A percentile compares a stretch with the other conserved stretches of the same genome.
Conservation (phyloP, 2,329 filamentous ascomycete species). For the Aspergillus ibericus region DNA sequence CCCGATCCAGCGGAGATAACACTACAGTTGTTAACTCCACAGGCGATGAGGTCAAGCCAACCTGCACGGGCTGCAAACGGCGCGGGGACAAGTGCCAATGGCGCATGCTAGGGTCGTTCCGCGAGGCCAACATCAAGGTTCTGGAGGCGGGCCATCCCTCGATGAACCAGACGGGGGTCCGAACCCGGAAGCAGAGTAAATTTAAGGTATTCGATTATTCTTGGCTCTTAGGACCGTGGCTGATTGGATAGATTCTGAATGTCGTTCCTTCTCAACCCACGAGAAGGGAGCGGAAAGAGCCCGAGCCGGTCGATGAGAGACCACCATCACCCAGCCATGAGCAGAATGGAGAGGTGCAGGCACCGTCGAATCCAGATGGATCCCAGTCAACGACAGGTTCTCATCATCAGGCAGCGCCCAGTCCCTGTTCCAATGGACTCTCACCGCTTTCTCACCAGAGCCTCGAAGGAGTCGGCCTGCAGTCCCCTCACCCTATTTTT, state of each 20-base stretch:
- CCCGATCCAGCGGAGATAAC: background rate
- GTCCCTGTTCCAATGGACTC: background rate
- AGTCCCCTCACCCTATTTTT: background rate
- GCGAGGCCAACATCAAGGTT: slow-evolving; percentile 32
- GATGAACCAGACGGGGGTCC: slow-evolving; percentile 26
- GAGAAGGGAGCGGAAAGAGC: background rate
- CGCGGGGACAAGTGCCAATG: slow-evolving; percentile 33
- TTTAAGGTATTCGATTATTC: slow-evolving; percentile 23
- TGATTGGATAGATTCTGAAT: slow-evolving; percentile 22
- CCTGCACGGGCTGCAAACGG: slow-evolving; percentile 32
- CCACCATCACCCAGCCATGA: background rate
- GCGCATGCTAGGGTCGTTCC: slow-evolving; percentile 33
- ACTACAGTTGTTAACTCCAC: background rate
- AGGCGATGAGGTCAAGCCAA: slow-evolving; percentile 34
- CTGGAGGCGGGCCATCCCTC: slow-evolving; percentile 31
- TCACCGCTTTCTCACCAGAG: background rate
- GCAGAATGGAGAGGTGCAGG: too few species aligned
- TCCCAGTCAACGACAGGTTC: background rate
- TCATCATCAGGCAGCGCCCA: background rate
- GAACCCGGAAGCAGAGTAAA: slow-evolving; percentile 22
- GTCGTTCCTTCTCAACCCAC: slow-evolving; percentile 10
- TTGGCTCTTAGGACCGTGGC: too few species aligned
- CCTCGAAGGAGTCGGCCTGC: background rate
- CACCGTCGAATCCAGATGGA: background rate
- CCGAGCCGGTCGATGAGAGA: background rate